Evolutionary conservation across 2,329 filamentous ascomycete genomes (phyloP), one percentile per base, ranked within the genome.

Genomic region (Ophiostoma sp.): DNA sequence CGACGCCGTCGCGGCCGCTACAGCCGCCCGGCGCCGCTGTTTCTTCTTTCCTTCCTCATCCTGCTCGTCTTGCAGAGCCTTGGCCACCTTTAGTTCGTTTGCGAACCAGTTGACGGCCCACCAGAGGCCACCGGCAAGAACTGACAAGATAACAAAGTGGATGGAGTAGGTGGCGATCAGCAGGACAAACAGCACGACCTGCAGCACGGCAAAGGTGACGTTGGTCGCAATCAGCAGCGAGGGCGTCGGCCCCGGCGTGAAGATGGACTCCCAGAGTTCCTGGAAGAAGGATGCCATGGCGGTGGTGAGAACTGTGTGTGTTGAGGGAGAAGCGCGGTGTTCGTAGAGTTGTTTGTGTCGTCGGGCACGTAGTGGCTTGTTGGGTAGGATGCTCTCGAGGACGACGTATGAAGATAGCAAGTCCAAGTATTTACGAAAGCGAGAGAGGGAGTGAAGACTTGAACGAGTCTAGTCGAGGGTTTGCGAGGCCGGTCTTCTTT

Each of bases 61-160:
- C 39, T 84, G 81, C 69, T 82, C 82, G 74, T 84, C 82, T 75
- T 84, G 81, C 36, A 78, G 81, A 55, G 79, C 82, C 79, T 88
- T 86, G 74, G 84, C 84, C 69, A 80, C 80, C 75, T 83, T 83
- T 68, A 90, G 80, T 83, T 90, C 95, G 63, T 84, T 84, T 72
- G 93, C 94, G 80, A 99, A 98, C 96, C 96, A 99, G 87, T 98
- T 98, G 84, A 98, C 95, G 73, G 92, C 90, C 85, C 89, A 94
- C 96, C 96, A 99, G 48, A 98, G 87, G 4, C 93, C 92, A 42
- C 85, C 95, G 76, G 90, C 93, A 11, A 99, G 85, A 74, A 91
- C 79, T 15, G 93, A 97, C 6, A 99, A 88, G 73, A 95, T 86
- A 76, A 94, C 81, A 79, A 98, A 97, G 86, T 98, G 96, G 76